These are phyloP conservation scores for Euphorbia peplus DNA, from an alignment of 345 rosid genomes.

Conservation along the genomic window DNA sequence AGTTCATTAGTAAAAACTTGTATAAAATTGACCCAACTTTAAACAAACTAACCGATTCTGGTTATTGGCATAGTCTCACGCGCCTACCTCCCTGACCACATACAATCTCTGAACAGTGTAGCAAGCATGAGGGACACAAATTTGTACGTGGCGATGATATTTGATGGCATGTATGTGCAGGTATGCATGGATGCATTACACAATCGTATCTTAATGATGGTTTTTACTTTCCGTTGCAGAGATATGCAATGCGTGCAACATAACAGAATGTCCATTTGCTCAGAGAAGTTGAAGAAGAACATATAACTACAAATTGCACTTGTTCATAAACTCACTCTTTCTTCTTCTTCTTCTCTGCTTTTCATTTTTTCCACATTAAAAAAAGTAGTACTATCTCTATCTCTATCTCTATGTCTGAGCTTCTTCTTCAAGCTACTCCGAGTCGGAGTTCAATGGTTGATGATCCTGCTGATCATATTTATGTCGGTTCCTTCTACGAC, in stretches of 20 bases:
- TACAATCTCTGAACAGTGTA: neutral
- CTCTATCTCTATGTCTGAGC: neutral
- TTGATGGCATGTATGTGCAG: neutral
- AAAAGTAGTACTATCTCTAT: no score
- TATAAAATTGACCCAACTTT: no score
- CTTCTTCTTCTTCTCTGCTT: neutral
- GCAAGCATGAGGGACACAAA: neutral
- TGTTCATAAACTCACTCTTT: neutral
- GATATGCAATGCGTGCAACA: neutral
- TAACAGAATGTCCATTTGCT: no score
- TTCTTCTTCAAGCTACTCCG: neutral
- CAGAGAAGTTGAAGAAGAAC: no score
- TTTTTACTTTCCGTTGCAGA: neutral
- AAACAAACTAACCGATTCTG: neutral
- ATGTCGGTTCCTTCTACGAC: constrained; percentile 64
- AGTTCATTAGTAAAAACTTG: no score
- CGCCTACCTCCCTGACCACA: neutral
- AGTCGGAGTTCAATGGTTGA: neutral
- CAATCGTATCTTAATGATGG: neutral
- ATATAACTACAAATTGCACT: no score
- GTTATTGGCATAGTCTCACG: neutral
- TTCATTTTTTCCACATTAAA: neutral
- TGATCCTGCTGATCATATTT: constrained; percentile 56
- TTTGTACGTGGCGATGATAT: no score
- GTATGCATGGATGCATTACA: neutral